Evolutionary conservation across 768 basidiomycete species (phyloP).

Genomic region (Aureoboletus auriporus): DNA sequence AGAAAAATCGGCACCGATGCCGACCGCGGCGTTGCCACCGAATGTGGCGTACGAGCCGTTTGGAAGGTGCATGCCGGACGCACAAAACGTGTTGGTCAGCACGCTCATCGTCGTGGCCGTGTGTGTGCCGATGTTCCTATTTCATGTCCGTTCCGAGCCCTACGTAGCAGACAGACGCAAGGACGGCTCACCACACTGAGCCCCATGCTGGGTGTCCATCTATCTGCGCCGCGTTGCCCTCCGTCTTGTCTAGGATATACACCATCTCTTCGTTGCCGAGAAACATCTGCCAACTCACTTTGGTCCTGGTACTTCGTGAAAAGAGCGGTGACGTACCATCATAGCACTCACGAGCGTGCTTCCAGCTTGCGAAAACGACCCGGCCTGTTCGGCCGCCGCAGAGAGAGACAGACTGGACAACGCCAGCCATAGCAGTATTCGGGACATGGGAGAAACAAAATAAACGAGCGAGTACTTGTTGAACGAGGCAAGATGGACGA

Average conservation of each 20-base stretch:
- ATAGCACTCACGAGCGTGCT: slow-evolving; percentile 44
- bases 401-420: slow-evolving; percentile 4
- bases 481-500: too few relatives aligned
- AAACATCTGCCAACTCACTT: slow-evolving; percentile 52
- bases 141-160: background rate
- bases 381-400: slow-evolving; percentile 9
- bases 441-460: slow-evolving; percentile 3
- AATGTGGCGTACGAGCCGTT: slow-evolving; percentile 72
- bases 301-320: background rate
- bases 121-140: slow-evolving; percentile 18
- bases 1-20: slow-evolving; percentile 33
- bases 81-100: slow-evolving; percentile 69
- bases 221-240: slow-evolving; percentile 64
- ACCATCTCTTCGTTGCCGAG: slow-evolving; percentile 75
- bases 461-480: too few relatives aligned
- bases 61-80: slow-evolving; percentile 76
- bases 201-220: slow-evolving; percentile 74
- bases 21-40: slow-evolving; percentile 71
- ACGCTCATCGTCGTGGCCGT: slow-evolving; percentile 33
- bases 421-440: slow-evolving; percentile 4
- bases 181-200: slow-evolving; percentile 47
- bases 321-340: slow-evolving; percentile 38
- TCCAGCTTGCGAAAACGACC: slow-evolving; percentile 19
- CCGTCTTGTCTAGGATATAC: slow-evolving; percentile 87
- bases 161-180: background rate